Evolutionary conservation across 1,284 basidiomycete species (phyloP).

Genomic region (Ceratobasidium sp.): DNA sequence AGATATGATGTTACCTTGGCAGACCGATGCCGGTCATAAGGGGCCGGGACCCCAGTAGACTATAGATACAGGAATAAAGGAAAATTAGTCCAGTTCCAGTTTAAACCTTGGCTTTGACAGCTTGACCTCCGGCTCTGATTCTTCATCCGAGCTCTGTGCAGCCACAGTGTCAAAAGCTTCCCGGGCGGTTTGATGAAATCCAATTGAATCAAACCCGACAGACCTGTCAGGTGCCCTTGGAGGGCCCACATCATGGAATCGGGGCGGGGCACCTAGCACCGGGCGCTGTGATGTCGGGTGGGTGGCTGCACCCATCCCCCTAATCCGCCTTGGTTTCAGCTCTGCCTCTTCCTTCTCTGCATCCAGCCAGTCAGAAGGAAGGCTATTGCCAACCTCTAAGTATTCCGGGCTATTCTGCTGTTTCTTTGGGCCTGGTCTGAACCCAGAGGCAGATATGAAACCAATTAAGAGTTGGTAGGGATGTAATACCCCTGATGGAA

Average conservation of each 20-base stretch:
- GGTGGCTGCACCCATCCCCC: neutral
- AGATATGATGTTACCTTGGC: neutral
- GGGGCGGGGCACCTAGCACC: neutral
- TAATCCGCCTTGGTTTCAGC: neutral
- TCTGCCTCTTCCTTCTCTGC: slow-evolving; percentile 5
- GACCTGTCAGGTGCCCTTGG: neutral
- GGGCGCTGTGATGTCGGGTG: neutral
- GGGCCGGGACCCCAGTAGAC: neutral
- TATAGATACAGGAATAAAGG: neutral
- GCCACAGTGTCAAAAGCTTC: slow-evolving; percentile 22
- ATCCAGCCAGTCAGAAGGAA: neutral
- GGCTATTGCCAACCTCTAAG: neutral
- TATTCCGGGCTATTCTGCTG: neutral
- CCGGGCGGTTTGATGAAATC: slow-evolving; percentile 4
- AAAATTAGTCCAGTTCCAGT: neutral
- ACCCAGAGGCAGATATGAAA: neutral
- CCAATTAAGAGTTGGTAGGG: neutral
- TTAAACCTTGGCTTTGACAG: neutral
- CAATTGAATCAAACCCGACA: slow-evolving; percentile 32
- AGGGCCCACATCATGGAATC: neutral
- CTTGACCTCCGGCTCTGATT: neutral
- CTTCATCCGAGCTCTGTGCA: slow-evolving; percentile 23
- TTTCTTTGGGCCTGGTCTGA: neutral
- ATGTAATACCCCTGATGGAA: neutral
- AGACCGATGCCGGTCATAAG: slow-evolving; percentile 31